Evolutionary conservation across 208 protist species (phyloP), one percentile per base, ranked within the genome.

Genomic region (Sergeia podlipaevii): DNA sequence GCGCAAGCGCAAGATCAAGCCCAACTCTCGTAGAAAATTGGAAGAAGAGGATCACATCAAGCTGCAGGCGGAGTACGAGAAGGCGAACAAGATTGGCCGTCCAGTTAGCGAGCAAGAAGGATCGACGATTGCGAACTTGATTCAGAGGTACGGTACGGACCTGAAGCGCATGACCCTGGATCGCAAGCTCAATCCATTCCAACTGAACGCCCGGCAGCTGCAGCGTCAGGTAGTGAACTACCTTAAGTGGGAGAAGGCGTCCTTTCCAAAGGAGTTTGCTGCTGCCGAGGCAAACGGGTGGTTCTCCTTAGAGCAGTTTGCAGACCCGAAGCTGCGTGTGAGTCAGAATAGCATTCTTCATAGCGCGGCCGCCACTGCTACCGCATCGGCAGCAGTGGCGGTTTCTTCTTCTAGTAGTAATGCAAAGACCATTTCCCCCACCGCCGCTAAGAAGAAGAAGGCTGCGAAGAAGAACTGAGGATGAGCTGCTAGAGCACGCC

Each of bases 191-290:
- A 93, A 93, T 57, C 85, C 85, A 0, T 90, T 88, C 55, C 85
- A 93, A 52, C 79, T 93, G 15, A 93, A 89, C 52, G 69, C 68
- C 27, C 81, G 85, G 11, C 85, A 93, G 69, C 74, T 93, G 55
- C 85, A 93, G 65, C 69, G 74, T 1, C 81, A 90, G 41, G 76
- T 88, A 27, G 73, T 84, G 58, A 93, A 93, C 56, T 93, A 93
- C 45, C 62, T 93, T 24, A 68, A 65, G 10, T 85, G 71, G 81
- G 78, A 93, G 66, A 71, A 75, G 65, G 85, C 81, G 0, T 78
- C 81, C 6, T 90, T 93, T 49, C 85, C 85, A 13, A 41, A 62
- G 51, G 66, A 64, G 42, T 88, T 86, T 55, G 71, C 63, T 13
- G 81, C 88, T 42, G 81, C 81, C 11, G 77, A 93, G 65, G 67